These are phyloP conservation scores for Patellifolia procumbens DNA, from an alignment of 179 eudicot genomes.

Conservation along the genomic window DNA sequence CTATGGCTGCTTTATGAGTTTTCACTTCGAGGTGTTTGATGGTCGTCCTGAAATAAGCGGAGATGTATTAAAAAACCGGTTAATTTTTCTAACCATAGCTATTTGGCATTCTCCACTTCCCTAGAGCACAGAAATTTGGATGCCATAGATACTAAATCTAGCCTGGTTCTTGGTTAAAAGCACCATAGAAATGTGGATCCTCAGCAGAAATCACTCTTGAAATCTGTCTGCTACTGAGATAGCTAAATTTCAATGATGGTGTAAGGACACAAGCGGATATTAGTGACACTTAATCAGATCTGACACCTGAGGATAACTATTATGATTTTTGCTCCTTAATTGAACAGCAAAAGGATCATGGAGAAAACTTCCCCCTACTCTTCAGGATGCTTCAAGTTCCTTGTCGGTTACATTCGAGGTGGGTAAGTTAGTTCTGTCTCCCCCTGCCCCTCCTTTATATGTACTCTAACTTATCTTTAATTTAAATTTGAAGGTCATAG, in stretches of 20 bases:
- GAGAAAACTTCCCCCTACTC: background rate
- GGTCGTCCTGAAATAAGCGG: no score
- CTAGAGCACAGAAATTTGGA: background rate
- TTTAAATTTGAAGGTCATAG: background rate
- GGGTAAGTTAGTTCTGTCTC: background rate
- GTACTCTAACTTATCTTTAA: background rate
- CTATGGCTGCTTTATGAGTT: background rate
- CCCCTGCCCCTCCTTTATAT: background rate
- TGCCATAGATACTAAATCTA: background rate
- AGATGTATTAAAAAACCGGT: background rate
- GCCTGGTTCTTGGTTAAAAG: background rate
- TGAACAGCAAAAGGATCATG: background rate
- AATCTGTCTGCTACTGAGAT: no score
- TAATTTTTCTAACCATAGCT: background rate
- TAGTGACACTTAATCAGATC: background rate
- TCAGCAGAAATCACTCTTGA: no score
- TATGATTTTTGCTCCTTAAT: background rate
- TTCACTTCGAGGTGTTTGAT: background rate
- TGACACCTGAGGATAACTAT: background rate
- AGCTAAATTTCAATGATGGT: background rate
- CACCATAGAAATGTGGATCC: background rate
- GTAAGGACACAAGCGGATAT: background rate
- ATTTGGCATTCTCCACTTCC: background rate
- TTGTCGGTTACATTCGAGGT: background rate
- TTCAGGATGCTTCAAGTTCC: slow-evolving; percentile 1